phyloP scores from a whole-genome alignment of 1,284 basidiomycete genomes.

The Melampsora larici-populina region DNA sequence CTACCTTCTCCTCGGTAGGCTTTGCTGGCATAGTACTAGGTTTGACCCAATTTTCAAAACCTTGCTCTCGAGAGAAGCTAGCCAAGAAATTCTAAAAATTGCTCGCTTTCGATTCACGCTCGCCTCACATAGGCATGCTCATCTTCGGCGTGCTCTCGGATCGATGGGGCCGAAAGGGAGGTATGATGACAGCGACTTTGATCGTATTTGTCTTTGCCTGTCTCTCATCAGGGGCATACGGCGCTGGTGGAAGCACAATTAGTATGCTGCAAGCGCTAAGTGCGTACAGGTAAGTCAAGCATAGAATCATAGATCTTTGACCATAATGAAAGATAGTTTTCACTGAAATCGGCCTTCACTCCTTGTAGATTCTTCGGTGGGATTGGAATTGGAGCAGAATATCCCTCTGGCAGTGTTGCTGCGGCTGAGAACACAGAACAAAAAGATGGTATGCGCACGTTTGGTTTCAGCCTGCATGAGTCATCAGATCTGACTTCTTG shows the following conservation, averaged over 20 bases:
- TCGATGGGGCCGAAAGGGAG: constrained; percentile 79
- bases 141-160: constrained; percentile 69
- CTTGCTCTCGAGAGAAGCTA: background rate
- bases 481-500: constrained; percentile 57
- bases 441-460: constrained; percentile 37
- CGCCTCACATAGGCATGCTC: constrained; percentile 44
- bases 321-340: background rate
- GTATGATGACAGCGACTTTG: constrained; percentile 75
- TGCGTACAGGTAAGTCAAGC: constrained; percentile 67
- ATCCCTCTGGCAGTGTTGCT: constrained; percentile 86
- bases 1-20: constrained; percentile 38
- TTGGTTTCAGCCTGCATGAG: constrained; percentile 10
- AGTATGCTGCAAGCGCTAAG: constrained; percentile 73
- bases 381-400: constrained; percentile 71
- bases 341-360: background rate
- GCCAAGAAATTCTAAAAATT: background rate
- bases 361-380: constrained; percentile 51
- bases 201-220: constrained; percentile 76
- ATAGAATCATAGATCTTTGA: background rate
- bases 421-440: constrained; percentile 87
- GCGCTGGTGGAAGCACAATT: constrained; percentile 66
- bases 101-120: constrained; percentile 67
- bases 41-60: background rate
- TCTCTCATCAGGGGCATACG: constrained; percentile 76
- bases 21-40: constrained; percentile 42